Percentiles rank a stretch among this genome's conserved stretches.
These are phyloP conservation scores for Prunus padus DNA, from an alignment of 306 rosid genomes.

Conservation along the genomic window DNA sequence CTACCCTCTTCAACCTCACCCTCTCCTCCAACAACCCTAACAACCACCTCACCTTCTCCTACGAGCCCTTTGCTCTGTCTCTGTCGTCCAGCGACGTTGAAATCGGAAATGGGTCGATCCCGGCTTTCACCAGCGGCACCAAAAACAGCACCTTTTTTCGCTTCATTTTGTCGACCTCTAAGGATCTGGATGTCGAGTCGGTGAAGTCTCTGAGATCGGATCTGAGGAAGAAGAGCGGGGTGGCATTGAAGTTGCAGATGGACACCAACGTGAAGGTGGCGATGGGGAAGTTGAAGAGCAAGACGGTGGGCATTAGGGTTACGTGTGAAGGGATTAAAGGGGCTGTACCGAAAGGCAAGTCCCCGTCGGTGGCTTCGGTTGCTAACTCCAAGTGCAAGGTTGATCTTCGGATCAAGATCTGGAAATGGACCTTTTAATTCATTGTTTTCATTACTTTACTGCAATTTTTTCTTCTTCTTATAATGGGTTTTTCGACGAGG, in stretches of 20 bases:
- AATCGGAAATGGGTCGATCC: conserved; percentile 70
- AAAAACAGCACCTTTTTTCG: conserved; percentile 73
- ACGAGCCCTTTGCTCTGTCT: conserved; percentile 55
- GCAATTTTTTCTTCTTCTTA: neutral
- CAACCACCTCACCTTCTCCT: conserved; percentile 72
- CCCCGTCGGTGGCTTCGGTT: conserved; percentile 73
- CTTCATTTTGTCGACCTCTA: conserved; percentile 37
- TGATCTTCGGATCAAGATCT: conserved; percentile 96
- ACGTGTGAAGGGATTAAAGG: conserved; percentile 67
- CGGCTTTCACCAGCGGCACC: conserved; percentile 54
- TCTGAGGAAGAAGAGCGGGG: conserved; percentile 62
- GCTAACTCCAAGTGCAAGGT: conserved; percentile 74
- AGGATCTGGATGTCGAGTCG: conserved; percentile 71
- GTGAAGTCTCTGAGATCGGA: conserved; percentile 66
- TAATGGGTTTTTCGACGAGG: neutral
- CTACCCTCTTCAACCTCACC: conserved; percentile 70
- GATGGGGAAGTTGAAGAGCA: conserved; percentile 64
- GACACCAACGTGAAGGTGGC: conserved; percentile 80
- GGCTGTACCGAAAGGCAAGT: conserved; percentile 63
- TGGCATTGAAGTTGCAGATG: conserved; percentile 67
- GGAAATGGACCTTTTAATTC: conserved; percentile 71
- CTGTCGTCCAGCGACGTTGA: conserved; percentile 40
- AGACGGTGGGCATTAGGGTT: conserved; percentile 83
- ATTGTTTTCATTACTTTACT: neutral
- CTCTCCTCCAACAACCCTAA: conserved; percentile 73